Evolutionary conservation across 352 stramenopile genomes (phyloP).

Genomic region (Globisporangium nunn): DNA sequence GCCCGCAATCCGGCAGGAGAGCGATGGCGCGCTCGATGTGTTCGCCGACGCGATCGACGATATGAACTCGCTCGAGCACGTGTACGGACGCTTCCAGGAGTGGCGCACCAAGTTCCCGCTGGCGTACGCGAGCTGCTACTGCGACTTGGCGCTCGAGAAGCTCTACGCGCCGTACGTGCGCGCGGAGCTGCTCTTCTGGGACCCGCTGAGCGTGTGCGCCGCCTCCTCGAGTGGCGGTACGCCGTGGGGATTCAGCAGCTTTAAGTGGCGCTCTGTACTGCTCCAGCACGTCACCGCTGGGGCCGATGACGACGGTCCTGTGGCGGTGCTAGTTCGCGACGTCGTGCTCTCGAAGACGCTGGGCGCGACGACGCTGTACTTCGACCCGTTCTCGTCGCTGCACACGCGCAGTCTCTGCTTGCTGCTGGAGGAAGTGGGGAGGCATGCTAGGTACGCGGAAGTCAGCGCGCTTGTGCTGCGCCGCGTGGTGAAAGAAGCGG

Average conservation of each 20-base stretch:
- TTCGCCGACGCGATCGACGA: slow-evolving; percentile 70
- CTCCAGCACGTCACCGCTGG: slow-evolving; percentile 19
- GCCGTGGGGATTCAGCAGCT: slow-evolving; percentile 27
- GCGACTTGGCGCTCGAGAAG: slow-evolving; percentile 49
- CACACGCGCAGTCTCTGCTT: slow-evolving; percentile 44
- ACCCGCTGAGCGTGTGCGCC: slow-evolving; percentile 34
- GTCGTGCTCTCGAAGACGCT: slow-evolving; percentile 38
- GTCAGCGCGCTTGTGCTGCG: slow-evolving; percentile 24
- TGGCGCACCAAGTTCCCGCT: slow-evolving; percentile 66
- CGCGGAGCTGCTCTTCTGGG: slow-evolving; percentile 58
- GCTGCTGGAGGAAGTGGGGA: slow-evolving; percentile 46
- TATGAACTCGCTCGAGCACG: slow-evolving; percentile 50
- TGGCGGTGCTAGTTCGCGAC: slow-evolving; percentile 41
- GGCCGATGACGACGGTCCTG: slow-evolving; percentile 17
- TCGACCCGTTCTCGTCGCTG: slow-evolving; percentile 51
- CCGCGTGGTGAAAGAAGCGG: slow-evolving; percentile 18
- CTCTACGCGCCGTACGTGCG: slow-evolving; percentile 58
- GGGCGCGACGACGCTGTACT: slow-evolving; percentile 29
- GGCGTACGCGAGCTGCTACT: slow-evolving; percentile 63
- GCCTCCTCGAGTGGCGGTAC: slow-evolving; percentile 1
- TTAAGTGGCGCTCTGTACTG: slow-evolving; percentile 49
- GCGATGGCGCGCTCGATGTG: slow-evolving; percentile 13
- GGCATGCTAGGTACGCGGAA: slow-evolving; percentile 17
- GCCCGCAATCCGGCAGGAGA: not conserved
- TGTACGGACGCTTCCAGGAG: slow-evolving; percentile 57